These are phyloP conservation scores for Euphorbia schlechtendalii DNA, from an alignment of 441 rosid genomes.

Conservation along the genomic window DNA sequence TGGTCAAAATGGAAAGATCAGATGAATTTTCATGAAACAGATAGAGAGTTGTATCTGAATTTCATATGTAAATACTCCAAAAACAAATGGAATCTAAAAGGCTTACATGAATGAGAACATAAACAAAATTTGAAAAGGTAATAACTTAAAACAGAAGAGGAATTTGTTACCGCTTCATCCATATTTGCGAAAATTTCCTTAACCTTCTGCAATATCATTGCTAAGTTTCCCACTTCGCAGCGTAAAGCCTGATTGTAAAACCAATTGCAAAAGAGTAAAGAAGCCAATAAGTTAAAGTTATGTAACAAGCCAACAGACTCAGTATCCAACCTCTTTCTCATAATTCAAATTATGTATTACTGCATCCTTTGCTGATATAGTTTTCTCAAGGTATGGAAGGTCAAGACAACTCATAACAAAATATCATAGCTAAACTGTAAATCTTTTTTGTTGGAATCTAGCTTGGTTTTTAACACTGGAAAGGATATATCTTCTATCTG, in stretches of 20 bases:
- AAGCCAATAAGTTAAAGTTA: constrained; percentile 7
- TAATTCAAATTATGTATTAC: constrained; percentile 49
- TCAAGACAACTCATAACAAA: constrained; percentile 38
- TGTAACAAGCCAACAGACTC: constrained; percentile 10
- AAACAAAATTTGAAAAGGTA: constrained; percentile 9
- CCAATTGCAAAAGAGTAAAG: constrained; percentile 11
- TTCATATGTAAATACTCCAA: background rate
- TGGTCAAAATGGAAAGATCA: background rate
- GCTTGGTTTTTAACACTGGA: constrained; percentile 4
- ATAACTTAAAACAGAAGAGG: constrained; percentile 2
- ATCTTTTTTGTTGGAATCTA: constrained; percentile 10
- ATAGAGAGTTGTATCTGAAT: background rate
- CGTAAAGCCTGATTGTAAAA: constrained; percentile 44
- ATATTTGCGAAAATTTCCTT: constrained; percentile 48
- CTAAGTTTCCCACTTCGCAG: constrained; percentile 46
- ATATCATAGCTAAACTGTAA: constrained; percentile 17
- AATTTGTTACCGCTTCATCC: constrained; percentile 53
- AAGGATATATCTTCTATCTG: constrained; percentile 74
- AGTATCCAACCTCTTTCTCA: constrained; percentile 57
- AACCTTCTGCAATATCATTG: constrained; percentile 47
- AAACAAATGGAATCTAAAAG: background rate
- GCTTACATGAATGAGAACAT: background rate
- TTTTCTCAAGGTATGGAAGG: constrained; percentile 63
- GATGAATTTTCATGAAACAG: constrained; percentile 1
- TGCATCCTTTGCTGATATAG: constrained; percentile 47